Evolutionary conservation across 129 eudicot genomes (phyloP).

Genomic region (Oenanthe sinensis): DNA sequence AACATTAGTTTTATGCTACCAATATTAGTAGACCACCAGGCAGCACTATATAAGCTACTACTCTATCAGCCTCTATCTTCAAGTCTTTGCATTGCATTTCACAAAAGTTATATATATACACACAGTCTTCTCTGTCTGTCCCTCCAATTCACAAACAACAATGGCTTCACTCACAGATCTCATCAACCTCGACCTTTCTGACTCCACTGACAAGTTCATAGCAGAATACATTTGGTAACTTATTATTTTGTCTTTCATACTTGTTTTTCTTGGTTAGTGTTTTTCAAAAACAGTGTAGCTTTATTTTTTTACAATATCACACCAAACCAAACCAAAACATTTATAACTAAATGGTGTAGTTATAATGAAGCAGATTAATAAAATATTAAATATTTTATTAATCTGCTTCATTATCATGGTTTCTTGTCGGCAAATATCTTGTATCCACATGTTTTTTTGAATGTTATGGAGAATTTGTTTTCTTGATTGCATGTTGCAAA

Average conservation of each 20-base stretch:
- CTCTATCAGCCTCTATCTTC: background rate
- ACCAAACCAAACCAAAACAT: too few relatives aligned
- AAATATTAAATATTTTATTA: background rate
- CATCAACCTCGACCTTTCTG: constrained; percentile 7
- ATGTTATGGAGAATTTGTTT: background rate
- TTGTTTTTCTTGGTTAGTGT: background rate
- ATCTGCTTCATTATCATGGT: background rate
- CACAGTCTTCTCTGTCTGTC: background rate
- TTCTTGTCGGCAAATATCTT: background rate
- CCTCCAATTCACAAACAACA: background rate
- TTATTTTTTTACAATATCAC: too few relatives aligned
- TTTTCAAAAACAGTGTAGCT: too few relatives aligned
- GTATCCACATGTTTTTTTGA: background rate
- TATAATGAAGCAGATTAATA: too few relatives aligned
- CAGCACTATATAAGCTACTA: background rate
- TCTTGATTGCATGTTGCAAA: too few relatives aligned
- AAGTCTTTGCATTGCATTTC: background rate
- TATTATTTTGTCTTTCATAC: background rate
- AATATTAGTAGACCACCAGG: background rate
- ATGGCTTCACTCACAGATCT: constrained; percentile 13
- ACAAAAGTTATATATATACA: background rate
- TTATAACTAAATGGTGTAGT: too few relatives aligned
- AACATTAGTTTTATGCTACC: background rate
- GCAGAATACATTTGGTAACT: constrained; percentile 6
- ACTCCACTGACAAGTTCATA: background rate